phyloP scores from a whole-genome alignment of 2,329 filamentous ascomycete genomes.

The Corynespora cassiicola region DNA sequence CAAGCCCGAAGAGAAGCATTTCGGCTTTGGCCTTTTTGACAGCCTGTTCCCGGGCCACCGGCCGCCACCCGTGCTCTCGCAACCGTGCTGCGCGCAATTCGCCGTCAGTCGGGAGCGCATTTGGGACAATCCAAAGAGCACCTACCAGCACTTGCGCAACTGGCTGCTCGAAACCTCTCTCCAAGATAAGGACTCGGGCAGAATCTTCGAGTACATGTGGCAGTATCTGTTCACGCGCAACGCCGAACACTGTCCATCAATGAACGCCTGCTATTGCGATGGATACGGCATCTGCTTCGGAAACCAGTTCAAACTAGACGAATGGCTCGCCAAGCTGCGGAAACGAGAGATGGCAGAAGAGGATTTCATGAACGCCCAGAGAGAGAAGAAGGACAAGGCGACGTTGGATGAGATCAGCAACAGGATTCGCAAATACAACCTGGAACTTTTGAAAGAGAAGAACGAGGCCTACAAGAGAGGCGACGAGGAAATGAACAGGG shows the following conservation, averaged over 20 bases:
- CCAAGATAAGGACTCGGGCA: conserved; percentile 53
- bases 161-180: conserved; percentile 55
- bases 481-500: conserved; percentile 14
- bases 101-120: conserved; percentile 53
- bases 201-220: conserved; percentile 63
- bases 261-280: conserved; percentile 60
- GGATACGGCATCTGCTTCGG: conserved; percentile 68
- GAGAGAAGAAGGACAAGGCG: conserved; percentile 7
- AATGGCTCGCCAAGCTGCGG: conserved; percentile 14
- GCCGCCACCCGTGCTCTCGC: conserved; percentile 52
- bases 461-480: conserved; percentile 17
- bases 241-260: conserved; percentile 34
- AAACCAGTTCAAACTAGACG: conserved; percentile 21
- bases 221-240: conserved; percentile 45
- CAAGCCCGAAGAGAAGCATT: conserved; percentile 37
- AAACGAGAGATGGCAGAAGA: conserved; percentile 7
- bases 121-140: conserved; percentile 46
- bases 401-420: conserved; percentile 9
- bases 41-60: conserved; percentile 48
- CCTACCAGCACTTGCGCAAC: conserved; percentile 53
- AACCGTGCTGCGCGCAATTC: conserved; percentile 60
- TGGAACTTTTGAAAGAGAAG: conserved; percentile 11
- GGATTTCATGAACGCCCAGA: conserved; percentile 9
- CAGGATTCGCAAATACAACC: conserved; percentile 4
- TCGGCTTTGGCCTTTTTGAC: conserved; percentile 45